Evolutionary conservation across 83 land plant genomes (phyloP), one percentile per base, ranked within the genome.

Genomic region (Picea abies): DNA sequence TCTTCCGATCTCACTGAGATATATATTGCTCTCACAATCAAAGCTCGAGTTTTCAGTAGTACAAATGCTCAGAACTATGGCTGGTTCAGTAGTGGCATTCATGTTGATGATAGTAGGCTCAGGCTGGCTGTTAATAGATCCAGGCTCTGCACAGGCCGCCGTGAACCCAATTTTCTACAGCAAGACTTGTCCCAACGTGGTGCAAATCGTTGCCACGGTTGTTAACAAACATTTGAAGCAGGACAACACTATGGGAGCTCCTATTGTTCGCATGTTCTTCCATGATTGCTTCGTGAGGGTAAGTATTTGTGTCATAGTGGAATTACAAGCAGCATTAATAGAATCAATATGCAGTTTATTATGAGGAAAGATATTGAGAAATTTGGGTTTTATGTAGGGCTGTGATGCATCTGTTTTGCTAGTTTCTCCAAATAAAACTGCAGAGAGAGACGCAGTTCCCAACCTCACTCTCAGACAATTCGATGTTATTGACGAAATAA

Each of bases 381-480:
- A 11, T 56, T 56, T 56, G 58, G 15, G 58, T 44, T 73, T 47
- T 44, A 1, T 44, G n/a, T 67, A 85, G 87, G 87, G 81, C 20
- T 85, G 87, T 70, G 87, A 85, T 79, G 87, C 64, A 29, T 85
- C 87, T 39, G 82, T 85, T 32, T 44, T 85, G 70, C 8, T 85
- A 19, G 80, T 66, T 7, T 85, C 87, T 1, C 66, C 79, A 20
- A 68, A 63, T 25, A 83, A 76, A 32, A 60, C 85, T 17, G 86
- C 87, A 22, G 87, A 85, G 85, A 82, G 49, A 66, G 87, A 82
- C 23, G 66, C 87, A 78, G 4, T 16, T 32, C 87, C 87, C 47
- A 85, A 85, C 44, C 76, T 61, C 16, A 76, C 85, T 15, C 69
- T 85, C 58, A 23, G 82, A 4, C 87, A 83, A 22, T 83, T 85